Evolutionary conservation across 208 protist genomes (phyloP), one percentile per base, ranked within the genome.

Genomic region (Trypanosoma brucei): DNA sequence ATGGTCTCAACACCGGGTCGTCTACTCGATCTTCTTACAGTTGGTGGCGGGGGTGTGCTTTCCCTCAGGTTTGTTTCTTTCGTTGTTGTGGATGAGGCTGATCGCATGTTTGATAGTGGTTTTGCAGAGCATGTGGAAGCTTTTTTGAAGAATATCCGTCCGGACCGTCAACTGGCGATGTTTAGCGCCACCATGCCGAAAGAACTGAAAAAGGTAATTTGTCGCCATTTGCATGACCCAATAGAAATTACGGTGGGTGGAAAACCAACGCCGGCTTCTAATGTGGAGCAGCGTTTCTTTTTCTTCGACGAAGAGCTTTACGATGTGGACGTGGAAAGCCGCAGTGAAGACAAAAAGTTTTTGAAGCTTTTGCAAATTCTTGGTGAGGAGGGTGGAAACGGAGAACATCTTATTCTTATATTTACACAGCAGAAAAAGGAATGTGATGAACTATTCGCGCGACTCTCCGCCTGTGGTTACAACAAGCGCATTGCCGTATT

Each of bases 101-200:
- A 98, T 65, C 79, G 94, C 39, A 84, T 98, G 68, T 97, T 98
- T 71, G 94, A 97, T 63, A 88, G 88, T 63, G 95, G 95, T 34
- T 98, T 98, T 76, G 88, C 84, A 62, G 88, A 94, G 61, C 95
- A 98, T 71, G 86, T 97, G 7, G 78, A 81, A 45, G 88, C 85
- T 3, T 96, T 97, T 67, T 50, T 96, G 44, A 78, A 81, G 45
- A 95, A 96, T 70, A 84, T 95, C 31, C 83, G 90, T 33, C 89
- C 91, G 0, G 89, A 96, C 72, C 67, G 91, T 7, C 88, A 96
- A 76, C 65, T 84, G 5, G 91, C 83, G 35, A 90, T 97, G 75
- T 88, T 97, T 65, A 93, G 85, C 55, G 92, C 93, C n/a, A 97
- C 95, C 33, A 87, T 97, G 75, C 92, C 92, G 44, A 83, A 83